Evolutionary conservation across 345 rosid species (phyloP).

Genomic region (Pistacia integerrima): DNA sequence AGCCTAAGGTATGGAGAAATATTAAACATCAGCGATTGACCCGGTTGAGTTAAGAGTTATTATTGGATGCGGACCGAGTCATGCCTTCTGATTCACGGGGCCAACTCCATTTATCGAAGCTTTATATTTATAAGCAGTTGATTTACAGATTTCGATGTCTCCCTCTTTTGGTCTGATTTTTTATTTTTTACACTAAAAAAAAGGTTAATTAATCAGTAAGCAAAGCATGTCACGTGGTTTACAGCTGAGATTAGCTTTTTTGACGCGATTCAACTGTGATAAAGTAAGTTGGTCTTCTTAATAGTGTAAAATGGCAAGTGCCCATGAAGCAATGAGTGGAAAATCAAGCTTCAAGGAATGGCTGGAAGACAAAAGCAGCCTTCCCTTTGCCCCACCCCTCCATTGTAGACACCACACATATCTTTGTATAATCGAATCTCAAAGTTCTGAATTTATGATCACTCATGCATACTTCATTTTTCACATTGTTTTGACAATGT

Average conservation of each 20-base stretch:
- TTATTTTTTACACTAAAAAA: not conserved
- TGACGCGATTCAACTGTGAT: not conserved
- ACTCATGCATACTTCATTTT: not conserved
- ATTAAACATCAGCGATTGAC: conserved; percentile 19
- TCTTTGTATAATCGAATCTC: too few relatives aligned
- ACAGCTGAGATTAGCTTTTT: conserved; percentile 13
- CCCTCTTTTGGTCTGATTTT: not conserved
- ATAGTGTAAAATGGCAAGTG: not conserved
- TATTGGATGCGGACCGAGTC: not conserved
- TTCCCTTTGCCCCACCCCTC: not conserved
- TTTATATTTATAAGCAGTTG: not conserved
- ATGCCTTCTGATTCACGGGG: conserved; percentile 20
- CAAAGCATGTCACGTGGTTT: conserved; percentile 23
- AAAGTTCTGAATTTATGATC: too few relatives aligned
- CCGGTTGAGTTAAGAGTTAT: conserved; percentile 8
- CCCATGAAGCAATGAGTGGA: not conserved
- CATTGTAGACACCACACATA: not conserved
- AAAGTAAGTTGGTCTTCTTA: not conserved
- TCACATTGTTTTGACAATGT: not conserved
- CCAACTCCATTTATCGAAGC: conserved; percentile 19
- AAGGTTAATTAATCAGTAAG: not conserved
- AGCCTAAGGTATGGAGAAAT: not conserved
- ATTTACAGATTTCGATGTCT: conserved; percentile 17
- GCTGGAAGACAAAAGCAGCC: not conserved
- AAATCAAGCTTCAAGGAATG: not conserved